Evolutionary conservation across 2,329 filamentous ascomycete species (phyloP).

Genomic region (Arthrobotrys sphaeroides): DNA sequence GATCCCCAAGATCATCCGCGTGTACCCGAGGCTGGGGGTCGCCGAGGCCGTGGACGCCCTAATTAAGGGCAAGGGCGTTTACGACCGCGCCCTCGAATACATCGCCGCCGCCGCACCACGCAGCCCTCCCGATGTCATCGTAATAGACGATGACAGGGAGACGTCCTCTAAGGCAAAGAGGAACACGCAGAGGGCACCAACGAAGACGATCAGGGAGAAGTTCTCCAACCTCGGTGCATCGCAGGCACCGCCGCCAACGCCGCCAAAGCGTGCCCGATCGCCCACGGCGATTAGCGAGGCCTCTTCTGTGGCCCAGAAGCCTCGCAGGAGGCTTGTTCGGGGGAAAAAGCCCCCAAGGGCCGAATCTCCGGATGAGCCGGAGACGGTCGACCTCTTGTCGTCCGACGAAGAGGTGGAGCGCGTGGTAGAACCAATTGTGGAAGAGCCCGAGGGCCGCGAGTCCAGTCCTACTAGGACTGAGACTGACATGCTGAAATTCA

Average conservation of each 20-base stretch:
- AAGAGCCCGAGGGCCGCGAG: constrained; percentile 57
- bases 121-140: constrained; percentile 54
- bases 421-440: no score
- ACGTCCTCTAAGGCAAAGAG: constrained; percentile 43
- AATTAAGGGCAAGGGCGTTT: constrained; percentile 54
- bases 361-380: constrained; percentile 59
- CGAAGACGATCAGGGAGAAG: constrained; percentile 50
- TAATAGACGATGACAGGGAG: constrained; percentile 58
- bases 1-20: constrained; percentile 33
- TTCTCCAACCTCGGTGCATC: constrained; percentile 54
- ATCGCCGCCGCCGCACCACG: constrained; percentile 54
- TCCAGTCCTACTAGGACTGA: constrained; percentile 60
- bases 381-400: constrained; percentile 63
- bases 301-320: constrained; percentile 60
- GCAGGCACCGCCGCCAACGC: constrained; percentile 21
- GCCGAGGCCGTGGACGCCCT: constrained; percentile 23
- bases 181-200: constrained; percentile 33
- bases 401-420: constrained; percentile 63
- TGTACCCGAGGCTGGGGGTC: constrained; percentile 39
- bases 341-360: constrained; percentile 58
- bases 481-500: constrained; percentile 75
- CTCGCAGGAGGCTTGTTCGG: constrained; percentile 61
- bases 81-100: constrained; percentile 58
- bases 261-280: constrained; percentile 32
- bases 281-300: constrained; percentile 52